Conservation (phyloP, 441 rosid species). For the Euphorbia celastroides region DNA sequence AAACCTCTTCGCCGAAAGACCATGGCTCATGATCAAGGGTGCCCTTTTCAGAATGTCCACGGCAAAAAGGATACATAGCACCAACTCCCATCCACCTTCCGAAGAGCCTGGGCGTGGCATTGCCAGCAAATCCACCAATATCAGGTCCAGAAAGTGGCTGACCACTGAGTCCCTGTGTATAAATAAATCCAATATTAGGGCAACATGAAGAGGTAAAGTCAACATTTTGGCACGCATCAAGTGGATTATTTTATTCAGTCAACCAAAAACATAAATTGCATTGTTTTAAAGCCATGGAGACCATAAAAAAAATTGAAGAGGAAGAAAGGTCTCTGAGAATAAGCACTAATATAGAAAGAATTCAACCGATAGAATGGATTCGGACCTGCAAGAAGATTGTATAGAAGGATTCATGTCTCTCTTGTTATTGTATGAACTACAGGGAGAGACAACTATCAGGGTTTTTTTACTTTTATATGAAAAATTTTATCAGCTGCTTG, state of each 20-base stretch:
- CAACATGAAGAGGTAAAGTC: neutral
- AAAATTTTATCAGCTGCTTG: neutral
- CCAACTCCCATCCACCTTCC: slow-evolving; percentile 99
- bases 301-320: neutral
- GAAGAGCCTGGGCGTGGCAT: slow-evolving; percentile 85
- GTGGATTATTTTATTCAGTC: neutral
- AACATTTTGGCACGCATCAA: neutral
- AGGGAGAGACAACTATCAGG: neutral
- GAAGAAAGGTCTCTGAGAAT: neutral
- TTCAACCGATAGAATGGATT: neutral
- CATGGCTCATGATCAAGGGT: slow-evolving; percentile 91
- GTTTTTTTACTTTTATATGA: neutral
- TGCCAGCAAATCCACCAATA: slow-evolving; percentile 93
- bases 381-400: neutral
- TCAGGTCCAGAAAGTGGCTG: slow-evolving; percentile 98
- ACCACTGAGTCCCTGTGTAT: slow-evolving; percentile 81
- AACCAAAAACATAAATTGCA: too few relatives aligned
- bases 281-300: slow-evolving; percentile 5
- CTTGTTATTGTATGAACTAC: neutral
- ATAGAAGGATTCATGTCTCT: too few relatives aligned
- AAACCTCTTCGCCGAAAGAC: slow-evolving; percentile 98
- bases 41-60: slow-evolving; percentile 76
- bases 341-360: neutral
- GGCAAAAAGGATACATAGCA: slow-evolving; percentile 95
- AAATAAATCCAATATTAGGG: slow-evolving; percentile 23